Evolutionary conservation across 2,329 filamentous ascomycete genomes (phyloP).

Genomic region (Pseudohalonectria lignicola): DNA sequence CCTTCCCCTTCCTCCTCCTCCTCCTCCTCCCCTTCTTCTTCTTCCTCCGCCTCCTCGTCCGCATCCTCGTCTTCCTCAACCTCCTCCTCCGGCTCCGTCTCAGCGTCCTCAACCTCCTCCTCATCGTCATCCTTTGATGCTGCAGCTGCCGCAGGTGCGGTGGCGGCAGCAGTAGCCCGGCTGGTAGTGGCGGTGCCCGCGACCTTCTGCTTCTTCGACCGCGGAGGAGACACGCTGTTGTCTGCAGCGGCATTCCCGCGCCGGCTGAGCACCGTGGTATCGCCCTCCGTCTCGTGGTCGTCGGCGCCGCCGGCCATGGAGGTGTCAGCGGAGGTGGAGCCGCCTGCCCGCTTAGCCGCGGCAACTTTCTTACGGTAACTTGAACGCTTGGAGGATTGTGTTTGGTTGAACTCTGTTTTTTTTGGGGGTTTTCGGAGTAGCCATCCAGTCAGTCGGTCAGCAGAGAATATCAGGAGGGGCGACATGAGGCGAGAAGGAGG

Average conservation of each 20-base stretch:
- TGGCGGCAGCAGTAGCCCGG: conserved; percentile 11
- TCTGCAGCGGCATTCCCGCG: conserved; percentile 8
- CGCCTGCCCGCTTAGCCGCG: conserved; percentile 42
- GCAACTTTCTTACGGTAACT: conserved; percentile 60
- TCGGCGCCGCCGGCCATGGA: conserved; percentile 14
- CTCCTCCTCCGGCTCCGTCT: conserved; percentile 30
- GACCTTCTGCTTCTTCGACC: conserved; percentile 22
- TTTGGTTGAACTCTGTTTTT: conserved; percentile 54
- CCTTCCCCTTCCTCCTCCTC: conserved; percentile 34
- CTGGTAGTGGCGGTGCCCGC: too few species aligned
- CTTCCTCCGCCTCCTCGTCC: conserved; percentile 26
- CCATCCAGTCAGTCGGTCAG: too few species aligned
- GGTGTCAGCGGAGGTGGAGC: conserved; percentile 16
- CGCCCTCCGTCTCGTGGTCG: conserved; percentile 10
- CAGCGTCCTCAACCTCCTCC: conserved; percentile 19
- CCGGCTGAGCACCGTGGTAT: conserved; percentile 8
- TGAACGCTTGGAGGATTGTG: conserved; percentile 64
- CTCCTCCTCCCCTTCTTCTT: conserved; percentile 30
- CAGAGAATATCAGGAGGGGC: not conserved
- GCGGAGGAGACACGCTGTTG: conserved; percentile 12
- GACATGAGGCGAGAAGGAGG: not conserved
- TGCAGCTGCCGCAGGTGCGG: conserved; percentile 21
- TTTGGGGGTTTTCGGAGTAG: not conserved
- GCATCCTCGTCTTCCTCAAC: conserved; percentile 38
- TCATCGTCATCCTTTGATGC: conserved; percentile 34